Conservation (phyloP, 2,329 filamentous ascomycete species). For the Aspergillus pseudoterreus region DNA sequence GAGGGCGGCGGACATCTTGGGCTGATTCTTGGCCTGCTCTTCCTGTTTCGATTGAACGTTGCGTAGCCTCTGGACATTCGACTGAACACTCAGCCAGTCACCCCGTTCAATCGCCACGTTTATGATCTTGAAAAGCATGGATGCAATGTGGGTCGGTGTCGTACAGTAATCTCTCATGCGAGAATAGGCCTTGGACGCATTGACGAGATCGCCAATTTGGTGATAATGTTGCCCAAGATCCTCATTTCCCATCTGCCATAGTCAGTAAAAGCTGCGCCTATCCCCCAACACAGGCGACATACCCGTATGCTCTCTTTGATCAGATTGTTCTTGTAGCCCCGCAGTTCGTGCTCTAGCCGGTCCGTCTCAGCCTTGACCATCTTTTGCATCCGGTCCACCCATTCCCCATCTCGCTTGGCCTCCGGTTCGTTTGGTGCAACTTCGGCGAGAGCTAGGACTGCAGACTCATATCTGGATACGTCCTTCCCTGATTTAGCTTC, state of each 20-base stretch:
- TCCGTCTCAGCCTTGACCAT: conserved; percentile 66
- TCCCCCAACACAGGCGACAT: conserved; percentile 25
- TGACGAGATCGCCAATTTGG: conserved; percentile 67
- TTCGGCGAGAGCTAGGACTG: conserved; percentile 61
- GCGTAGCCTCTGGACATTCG: conserved; percentile 56
- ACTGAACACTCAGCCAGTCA: conserved; percentile 69
- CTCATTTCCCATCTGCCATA: conserved; percentile 80
- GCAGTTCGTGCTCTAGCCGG: conserved; percentile 78
- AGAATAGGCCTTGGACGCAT: conserved; percentile 72
- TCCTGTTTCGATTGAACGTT: conserved; percentile 54
- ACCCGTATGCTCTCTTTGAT: conserved; percentile 96
- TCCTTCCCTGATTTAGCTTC: conserved; percentile 77
- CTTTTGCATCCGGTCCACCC: conserved; percentile 67
- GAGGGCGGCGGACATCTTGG: conserved; percentile 63
- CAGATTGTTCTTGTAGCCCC: conserved; percentile 92
- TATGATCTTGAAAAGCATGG: conserved; percentile 76
- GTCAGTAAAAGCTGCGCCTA: conserved; percentile 7
- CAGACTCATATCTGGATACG: conserved; percentile 65
- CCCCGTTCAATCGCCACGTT: conserved; percentile 70
- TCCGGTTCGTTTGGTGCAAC: conserved; percentile 66
- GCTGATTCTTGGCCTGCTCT: conserved; percentile 54
- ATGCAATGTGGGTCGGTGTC: conserved; percentile 75
- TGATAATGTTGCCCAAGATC: conserved; percentile 84
- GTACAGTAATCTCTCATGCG: conserved; percentile 91
- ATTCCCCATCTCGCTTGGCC: conserved; percentile 64